Conservation (phyloP, 2,329 filamentous ascomycete genomes). For the Basipetospora chlamydospora region DNA sequence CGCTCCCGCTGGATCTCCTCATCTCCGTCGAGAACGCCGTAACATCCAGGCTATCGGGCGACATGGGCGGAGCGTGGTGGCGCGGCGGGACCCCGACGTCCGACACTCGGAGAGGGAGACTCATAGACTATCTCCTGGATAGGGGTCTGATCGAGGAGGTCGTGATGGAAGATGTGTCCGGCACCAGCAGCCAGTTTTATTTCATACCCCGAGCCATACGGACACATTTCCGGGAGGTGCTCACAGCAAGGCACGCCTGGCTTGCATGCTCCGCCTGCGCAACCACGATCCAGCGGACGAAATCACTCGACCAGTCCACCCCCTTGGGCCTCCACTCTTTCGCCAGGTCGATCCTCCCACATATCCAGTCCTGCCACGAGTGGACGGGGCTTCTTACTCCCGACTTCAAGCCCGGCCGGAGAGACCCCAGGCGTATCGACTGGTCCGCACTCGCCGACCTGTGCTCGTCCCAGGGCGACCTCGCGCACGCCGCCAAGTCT, state of each 20-base stretch:
- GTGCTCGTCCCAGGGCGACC: conserved; percentile 1
- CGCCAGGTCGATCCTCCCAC: not conserved
- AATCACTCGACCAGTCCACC: not conserved
- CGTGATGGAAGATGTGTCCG: not conserved
- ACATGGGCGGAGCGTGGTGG: conserved; percentile 4
- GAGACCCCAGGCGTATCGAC: conserved; percentile 3
- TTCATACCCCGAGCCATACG: too few relatives aligned
- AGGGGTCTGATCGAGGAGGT: not conserved
- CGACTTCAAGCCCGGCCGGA: conserved; percentile 1
- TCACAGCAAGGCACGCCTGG: conserved; percentile 1
- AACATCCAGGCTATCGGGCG: not conserved
- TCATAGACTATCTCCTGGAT: not conserved
- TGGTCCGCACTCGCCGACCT: conserved; percentile 3
- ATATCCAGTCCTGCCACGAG: not conserved
- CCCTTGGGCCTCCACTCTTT: not conserved
- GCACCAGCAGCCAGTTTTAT: too few relatives aligned
- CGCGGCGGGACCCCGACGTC: not conserved
- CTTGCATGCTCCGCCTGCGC: conserved; percentile 2
- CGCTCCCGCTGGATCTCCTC: conserved; percentile 4
- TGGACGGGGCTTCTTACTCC: not conserved
- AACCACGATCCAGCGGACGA: conserved; percentile 3
- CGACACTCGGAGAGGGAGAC: not conserved
- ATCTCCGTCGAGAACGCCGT: conserved; percentile 3
- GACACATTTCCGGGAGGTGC: too few relatives aligned
- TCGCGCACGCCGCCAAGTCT: not conserved